These are phyloP conservation scores for Penicillium samsonianum DNA, from an alignment of 495 filamentous ascomycete species.

Conservation along the genomic window DNA sequence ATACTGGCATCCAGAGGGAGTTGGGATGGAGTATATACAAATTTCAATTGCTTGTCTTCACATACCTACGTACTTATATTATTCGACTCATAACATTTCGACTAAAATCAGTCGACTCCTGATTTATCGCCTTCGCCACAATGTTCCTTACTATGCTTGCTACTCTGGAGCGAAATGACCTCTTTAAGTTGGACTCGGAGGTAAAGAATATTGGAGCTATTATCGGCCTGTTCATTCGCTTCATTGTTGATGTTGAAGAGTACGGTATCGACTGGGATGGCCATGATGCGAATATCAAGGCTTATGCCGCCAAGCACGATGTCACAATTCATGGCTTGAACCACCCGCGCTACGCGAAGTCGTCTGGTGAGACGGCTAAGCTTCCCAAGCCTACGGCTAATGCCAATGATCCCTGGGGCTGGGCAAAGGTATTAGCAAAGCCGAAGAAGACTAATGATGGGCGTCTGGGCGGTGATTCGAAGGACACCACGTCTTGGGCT, in stretches of 20 bases:
- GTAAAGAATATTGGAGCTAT: constrained; percentile 37
- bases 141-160: constrained; percentile 37
- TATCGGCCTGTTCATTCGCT: constrained; percentile 21
- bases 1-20: constrained; percentile 13
- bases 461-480: constrained; percentile 25
- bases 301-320: constrained; percentile 24
- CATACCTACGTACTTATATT: background rate
- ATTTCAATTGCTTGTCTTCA: constrained; percentile 4
- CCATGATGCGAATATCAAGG: constrained; percentile 15
- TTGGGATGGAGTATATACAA: constrained; percentile 9
- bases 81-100: background rate
- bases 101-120: no score
- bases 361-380: constrained; percentile 7
- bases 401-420: constrained; percentile 28
- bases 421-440: constrained; percentile 5
- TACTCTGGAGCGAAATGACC: constrained; percentile 24
- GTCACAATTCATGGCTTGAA: constrained; percentile 20
- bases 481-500: constrained; percentile 30
- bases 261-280: background rate
- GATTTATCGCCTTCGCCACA: constrained; percentile 19
- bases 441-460: constrained; percentile 13
- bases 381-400: constrained; percentile 18
- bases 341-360: background rate
- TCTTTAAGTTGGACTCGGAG: constrained; percentile 33
- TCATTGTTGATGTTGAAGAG: background rate